A percentile compares a stretch with the other conserved stretches of the same genome.
phyloP scores from a whole-genome alignment of 176 grass and related monocot genomes.

The Microstegium vimineum region DNA sequence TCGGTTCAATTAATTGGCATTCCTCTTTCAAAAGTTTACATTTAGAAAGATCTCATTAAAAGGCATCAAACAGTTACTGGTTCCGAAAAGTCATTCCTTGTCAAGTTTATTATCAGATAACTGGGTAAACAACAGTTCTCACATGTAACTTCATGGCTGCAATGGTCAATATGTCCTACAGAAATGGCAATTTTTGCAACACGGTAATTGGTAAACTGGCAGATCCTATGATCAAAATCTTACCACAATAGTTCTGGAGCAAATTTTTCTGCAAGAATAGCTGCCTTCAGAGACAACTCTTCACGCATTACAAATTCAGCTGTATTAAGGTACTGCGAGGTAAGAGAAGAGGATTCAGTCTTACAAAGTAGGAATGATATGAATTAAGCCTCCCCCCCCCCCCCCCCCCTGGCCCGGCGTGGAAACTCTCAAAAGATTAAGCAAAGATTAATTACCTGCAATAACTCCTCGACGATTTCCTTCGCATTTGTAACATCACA shows the following conservation, averaged over 20 bases:
- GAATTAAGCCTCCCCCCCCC: too few relatives aligned
- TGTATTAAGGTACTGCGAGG: constrained; percentile 88
- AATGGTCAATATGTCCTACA: background rate
- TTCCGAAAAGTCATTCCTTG: background rate
- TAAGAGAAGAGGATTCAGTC: constrained; percentile 20
- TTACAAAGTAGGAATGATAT: constrained; percentile 28
- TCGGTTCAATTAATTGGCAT: too few relatives aligned
- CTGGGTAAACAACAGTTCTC: background rate
- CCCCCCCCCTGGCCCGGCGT: too few relatives aligned
- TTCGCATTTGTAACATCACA: constrained; percentile 98
- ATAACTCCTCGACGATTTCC: constrained; percentile 97
- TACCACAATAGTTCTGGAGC: constrained; percentile 99
- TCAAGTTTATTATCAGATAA: background rate
- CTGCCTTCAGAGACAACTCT: constrained; percentile 94
- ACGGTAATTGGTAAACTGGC: background rate
- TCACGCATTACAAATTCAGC: constrained; percentile 97
- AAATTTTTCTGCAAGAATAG: constrained; percentile 97
- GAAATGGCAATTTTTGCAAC: background rate
- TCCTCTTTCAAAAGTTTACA: background rate
- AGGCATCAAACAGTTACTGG: background rate
- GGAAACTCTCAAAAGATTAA: too few relatives aligned
- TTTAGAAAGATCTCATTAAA: background rate
- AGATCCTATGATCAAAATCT: background rate
- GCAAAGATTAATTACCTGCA: constrained; percentile 88
- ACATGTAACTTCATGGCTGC: background rate